These are phyloP conservation scores for Candida ovalis DNA, from an alignment of 805 yeast species.

Conservation along the genomic window DNA sequence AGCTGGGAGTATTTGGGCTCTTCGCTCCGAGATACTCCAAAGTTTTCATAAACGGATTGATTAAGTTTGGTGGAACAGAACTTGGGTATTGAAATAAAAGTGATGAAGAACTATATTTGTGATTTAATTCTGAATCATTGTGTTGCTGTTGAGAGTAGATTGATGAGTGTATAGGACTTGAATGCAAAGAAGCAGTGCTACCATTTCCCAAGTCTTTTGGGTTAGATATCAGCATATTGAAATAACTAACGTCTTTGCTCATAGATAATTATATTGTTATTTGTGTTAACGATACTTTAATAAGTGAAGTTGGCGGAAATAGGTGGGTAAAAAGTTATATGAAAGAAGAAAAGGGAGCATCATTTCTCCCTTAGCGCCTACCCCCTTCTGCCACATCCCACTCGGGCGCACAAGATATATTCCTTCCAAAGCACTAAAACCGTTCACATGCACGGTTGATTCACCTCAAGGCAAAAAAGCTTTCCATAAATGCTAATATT, in stretches of 20 bases:
- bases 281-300: too few relatives aligned
- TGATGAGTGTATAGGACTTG: slow-evolving; percentile 22
- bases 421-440: too few relatives aligned
- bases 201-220: slow-evolving; percentile 8
- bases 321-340: too few relatives aligned
- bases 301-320: neutral
- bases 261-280: neutral
- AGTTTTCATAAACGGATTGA: slow-evolving; percentile 22
- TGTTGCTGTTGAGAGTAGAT: slow-evolving; percentile 11
- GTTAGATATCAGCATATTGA: slow-evolving; percentile 14
- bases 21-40: slow-evolving; percentile 24
- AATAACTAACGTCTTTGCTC: slow-evolving; percentile 7
- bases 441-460: too few relatives aligned
- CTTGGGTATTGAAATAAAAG: slow-evolving; percentile 20
- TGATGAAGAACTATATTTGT: slow-evolving; percentile 6
- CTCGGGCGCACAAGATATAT: neutral
- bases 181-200: slow-evolving; percentile 16
- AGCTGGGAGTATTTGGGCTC: slow-evolving; percentile 24
- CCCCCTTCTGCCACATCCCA: neutral
- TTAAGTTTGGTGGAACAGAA: slow-evolving; percentile 15
- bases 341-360: neutral
- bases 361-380: neutral
- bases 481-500: too few relatives aligned
- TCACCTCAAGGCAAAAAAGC: too few relatives aligned
- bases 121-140: neutral